Evolutionary conservation across 2,329 filamentous ascomycete species (phyloP).

Genomic region (Exophiala viscosa): DNA sequence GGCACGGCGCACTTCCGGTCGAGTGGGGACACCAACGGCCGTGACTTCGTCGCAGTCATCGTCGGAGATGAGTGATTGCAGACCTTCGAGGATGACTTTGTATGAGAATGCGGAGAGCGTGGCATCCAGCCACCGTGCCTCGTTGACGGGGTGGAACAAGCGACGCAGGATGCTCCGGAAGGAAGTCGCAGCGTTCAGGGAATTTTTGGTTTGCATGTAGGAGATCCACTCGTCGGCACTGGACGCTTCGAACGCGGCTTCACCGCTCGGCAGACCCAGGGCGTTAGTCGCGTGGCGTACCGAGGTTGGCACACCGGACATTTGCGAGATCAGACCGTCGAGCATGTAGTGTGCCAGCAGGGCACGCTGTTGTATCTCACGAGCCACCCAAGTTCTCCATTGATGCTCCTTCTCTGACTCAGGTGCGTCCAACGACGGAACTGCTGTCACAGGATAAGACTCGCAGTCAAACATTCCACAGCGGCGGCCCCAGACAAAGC

Average conservation of each 20-base stretch:
- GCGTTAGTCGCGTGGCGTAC: slow-evolving; percentile 43
- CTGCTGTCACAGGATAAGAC: slow-evolving; percentile 32
- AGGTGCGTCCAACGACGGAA: slow-evolving; percentile 35
- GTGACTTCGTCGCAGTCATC: slow-evolving; percentile 39
- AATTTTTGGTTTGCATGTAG: slow-evolving; percentile 22
- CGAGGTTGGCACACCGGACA: slow-evolving; percentile 42
- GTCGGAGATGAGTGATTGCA: slow-evolving; percentile 41
- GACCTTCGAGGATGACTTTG: slow-evolving; percentile 43
- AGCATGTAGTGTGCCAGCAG: slow-evolving; percentile 45
- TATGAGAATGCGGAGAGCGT: slow-evolving; percentile 41
- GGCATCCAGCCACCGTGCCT: slow-evolving; percentile 33
- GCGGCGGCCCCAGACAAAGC: slow-evolving; percentile 46
- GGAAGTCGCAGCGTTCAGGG: slow-evolving; percentile 33
- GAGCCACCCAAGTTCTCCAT: slow-evolving; percentile 43
- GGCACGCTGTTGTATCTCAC: slow-evolving; percentile 45
- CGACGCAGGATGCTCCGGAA: slow-evolving; percentile 42
- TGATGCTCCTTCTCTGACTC: slow-evolving; percentile 37
- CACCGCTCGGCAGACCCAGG: slow-evolving; percentile 39
- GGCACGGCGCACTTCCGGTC: slow-evolving; percentile 38
- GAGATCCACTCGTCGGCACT: slow-evolving; percentile 42
- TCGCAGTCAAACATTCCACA: slow-evolving; percentile 43
- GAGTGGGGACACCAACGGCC: slow-evolving; percentile 39
- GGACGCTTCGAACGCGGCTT: slow-evolving; percentile 40
- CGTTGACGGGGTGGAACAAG: slow-evolving; percentile 35
- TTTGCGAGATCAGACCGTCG: slow-evolving; percentile 44